Percentiles rank a stretch among this genome's conserved stretches.
Evolutionary conservation across 257 asterid species (phyloP).

Genomic region (Nicotiana sylvestris): DNA sequence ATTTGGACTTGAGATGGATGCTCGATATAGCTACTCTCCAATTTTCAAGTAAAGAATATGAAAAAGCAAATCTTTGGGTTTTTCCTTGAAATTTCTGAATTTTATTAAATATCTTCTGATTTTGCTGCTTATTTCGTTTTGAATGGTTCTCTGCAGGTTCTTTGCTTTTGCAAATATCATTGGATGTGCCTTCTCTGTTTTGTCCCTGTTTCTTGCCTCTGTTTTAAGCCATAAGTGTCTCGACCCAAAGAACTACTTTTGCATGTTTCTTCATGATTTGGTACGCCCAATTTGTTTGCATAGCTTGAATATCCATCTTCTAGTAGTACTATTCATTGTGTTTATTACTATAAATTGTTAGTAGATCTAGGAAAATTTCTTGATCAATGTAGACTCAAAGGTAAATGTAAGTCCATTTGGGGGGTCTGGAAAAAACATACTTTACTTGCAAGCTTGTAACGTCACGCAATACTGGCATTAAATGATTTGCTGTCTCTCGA

Average conservation of each 20-base stretch:
- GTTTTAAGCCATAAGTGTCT: conserved; percentile 26
- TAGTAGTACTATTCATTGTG: neutral
- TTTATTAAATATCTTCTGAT: neutral
- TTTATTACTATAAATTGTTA: neutral
- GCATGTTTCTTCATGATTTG: conserved; percentile 65
- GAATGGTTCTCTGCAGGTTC: conserved; percentile 33
- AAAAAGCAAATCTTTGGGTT: neutral
- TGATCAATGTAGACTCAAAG: neutral
- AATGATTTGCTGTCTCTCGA: neutral
- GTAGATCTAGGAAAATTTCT: neutral
- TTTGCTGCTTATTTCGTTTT: neutral
- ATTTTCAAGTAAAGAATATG: conserved; percentile 38
- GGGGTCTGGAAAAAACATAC: neutral
- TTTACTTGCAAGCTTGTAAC: neutral
- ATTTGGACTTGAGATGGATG: conserved; percentile 42
- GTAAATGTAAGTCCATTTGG: neutral
- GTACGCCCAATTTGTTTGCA: conserved; percentile 17
- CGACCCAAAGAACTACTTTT: conserved; percentile 31
- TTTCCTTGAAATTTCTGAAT: neutral
- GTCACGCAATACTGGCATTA: neutral
- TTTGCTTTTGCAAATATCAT: conserved; percentile 52
- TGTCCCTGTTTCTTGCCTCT: conserved; percentile 30
- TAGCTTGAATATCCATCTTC: neutral
- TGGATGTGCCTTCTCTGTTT: conserved; percentile 34
- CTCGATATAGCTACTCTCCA: conserved; percentile 54